Evolutionary conservation across 345 rosid genomes (phyloP), one percentile per base, ranked within the genome.

Genomic region (rapeseed (Brassica napus)): DNA sequence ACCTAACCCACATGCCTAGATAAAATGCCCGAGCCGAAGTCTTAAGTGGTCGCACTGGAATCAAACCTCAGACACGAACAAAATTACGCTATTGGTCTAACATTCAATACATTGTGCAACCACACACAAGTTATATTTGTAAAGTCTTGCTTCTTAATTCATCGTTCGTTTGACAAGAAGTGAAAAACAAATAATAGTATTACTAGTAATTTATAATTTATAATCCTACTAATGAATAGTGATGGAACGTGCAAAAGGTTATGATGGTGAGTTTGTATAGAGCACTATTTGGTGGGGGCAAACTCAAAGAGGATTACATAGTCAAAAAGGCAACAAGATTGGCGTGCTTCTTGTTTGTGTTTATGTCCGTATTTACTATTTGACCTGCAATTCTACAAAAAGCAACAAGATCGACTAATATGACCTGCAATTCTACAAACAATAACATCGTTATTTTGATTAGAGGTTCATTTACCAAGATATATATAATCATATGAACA

Each of bases 181-280:
- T 37, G 11, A 37, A 37, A 37, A 37, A 37, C 10, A 37, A 37
- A 37, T 2, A 37, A 37, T 8, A 8, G 8, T 37, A 9, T 37
- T 37, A 37, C 44, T 8, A 42, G 49, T 42, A 42, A 42, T 42
- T 28, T 32, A 68, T 68, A 76, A 30, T 4, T 28, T 32, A 68
- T 68, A 76, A 30, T 4, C 28, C 49, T 67, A 60, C 44, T 18
- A 68, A 52, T 55, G 42, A 61, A 49, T 69, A 69, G 11, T 69
- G 54, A 49, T 77, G 70, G 55, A 77, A 61, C 55, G 64, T 77
- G 80, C 69, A 62, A 77, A 69, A 69, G 75, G 55, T 62, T 62
- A 69, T 62, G 57, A 77, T 77, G 57, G 65, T 47, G 75, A 77
- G 75, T 69, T 62, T 49, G 39, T 69, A 42, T 42, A 42, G 14